A percentile compares a stretch with the other conserved stretches of the same genome.
Conservation (phyloP, 768 basidiomycete genomes). For the Xerocomellus dryophilus region DNA sequence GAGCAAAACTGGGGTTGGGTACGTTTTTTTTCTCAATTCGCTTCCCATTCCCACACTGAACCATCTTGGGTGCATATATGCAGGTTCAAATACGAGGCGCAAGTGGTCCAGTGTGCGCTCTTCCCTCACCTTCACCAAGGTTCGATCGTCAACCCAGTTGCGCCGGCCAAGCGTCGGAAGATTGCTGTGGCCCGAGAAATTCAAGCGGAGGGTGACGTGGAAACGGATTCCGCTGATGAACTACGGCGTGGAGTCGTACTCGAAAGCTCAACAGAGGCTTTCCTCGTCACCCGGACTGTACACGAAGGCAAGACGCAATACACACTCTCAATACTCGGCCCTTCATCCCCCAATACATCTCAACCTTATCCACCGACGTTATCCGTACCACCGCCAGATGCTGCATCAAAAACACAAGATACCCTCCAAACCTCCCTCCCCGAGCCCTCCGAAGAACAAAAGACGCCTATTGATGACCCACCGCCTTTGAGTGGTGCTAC, state of each 20-base stretch:
- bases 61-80: background rate
- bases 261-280: conserved; percentile 24
- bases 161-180: conserved; percentile 30
- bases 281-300: conserved; percentile 16
- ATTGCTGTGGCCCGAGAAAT: conserved; percentile 1
- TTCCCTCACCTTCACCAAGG: conserved; percentile 37
- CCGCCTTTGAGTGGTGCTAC: background rate
- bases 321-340: conserved; percentile 17
- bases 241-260: conserved; percentile 21
- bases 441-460: background rate
- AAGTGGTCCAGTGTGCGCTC: conserved; percentile 40
- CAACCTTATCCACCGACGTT: background rate
- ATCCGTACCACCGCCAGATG: background rate
- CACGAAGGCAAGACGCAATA: conserved; percentile 14
- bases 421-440: background rate
- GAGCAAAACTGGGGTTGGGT: conserved; percentile 45
- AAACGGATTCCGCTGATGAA: conserved; percentile 12
- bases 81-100: conserved; percentile 55
- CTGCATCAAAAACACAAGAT: conserved; percentile 7
- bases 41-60: background rate
- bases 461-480: background rate
- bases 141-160: conserved; percentile 10
- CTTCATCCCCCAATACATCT: background rate
- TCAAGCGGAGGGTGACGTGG: conserved; percentile 7
- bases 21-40: conserved; percentile 16